Evolutionary conservation across 2,329 filamentous ascomycete genomes (phyloP), one percentile per base, ranked within the genome.

Genomic region (Rhynchosporium agropyri): DNA sequence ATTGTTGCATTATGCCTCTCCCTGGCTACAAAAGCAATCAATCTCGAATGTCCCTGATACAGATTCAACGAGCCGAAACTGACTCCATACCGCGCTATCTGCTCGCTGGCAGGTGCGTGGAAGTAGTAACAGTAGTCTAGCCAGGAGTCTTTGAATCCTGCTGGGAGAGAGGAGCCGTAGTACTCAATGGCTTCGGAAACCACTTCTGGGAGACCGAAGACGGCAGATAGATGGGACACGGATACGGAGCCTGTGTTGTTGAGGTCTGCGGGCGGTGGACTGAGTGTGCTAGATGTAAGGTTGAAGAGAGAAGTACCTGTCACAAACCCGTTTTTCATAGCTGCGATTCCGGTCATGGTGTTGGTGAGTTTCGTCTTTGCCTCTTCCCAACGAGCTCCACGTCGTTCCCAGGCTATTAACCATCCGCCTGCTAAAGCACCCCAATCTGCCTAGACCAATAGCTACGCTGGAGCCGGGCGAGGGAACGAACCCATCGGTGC

Each of bases 41-140:
- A 75, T 1, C 84, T 79, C 1, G 84, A 85, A 69, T 87, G 85
- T 0, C 80, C 84, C 69, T 87, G 84, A 54, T 76, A 75, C 55
- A 87, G 73, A 53, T 73, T 82, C 4, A 81, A 64, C 3, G 65
- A 77, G n/a, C 79, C 74, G 62, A 83, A 86, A 53, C 73, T 73
- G 1, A 71, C 70, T 6, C 84, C 84, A 65, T 86, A 87, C 0
- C 83, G 78, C 1, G 79, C 77, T 1, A 69, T 72, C 71, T 87
- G 84, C 73, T 85, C 82, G 0, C 74, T 78, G 0, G 74, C 72
- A 0, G 77, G 69, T 0, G 82, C 84, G 8, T 77, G 76, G 68
- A 84, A 87, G 73, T 84, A 85, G 70, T 81, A 81, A 69, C 83
- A 84, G 73, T 87, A 87, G 56, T 86, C 84, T 1, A 86, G 74